phyloP scores from a whole-genome alignment of 257 asterid species.

The Striga asiatica region DNA sequence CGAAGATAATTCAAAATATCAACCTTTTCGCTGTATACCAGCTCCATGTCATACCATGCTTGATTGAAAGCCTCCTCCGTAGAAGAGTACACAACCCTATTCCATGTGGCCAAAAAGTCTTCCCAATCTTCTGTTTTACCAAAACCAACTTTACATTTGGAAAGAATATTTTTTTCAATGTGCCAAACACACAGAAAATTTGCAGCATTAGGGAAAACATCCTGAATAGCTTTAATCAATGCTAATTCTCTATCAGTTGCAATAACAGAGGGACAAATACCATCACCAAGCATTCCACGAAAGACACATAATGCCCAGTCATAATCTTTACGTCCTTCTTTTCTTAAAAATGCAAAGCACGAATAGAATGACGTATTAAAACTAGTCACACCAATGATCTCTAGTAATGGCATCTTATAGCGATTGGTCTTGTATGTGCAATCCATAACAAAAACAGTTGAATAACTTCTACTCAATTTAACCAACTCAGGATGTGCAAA shows the following conservation, averaged over 20 bases:
- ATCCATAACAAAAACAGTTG: neutral
- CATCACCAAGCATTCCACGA: neutral
- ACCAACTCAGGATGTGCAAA: neutral
- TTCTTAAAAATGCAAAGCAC: neutral
- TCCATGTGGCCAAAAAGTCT: neutral
- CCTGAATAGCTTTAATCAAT: neutral
- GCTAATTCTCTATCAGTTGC: neutral
- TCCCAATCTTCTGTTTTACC: neutral
- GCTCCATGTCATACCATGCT: no score
- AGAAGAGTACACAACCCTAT: no score
- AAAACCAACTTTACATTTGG: neutral
- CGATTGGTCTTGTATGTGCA: neutral
- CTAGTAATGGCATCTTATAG: neutral
- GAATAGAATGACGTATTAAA: neutral
- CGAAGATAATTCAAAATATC: no score
- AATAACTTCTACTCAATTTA: neutral
- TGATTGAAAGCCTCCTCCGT: no score
- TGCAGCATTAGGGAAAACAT: neutral
- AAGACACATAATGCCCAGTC: neutral
- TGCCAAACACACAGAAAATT: neutral
- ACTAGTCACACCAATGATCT: neutral
- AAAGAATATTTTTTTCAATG: neutral
- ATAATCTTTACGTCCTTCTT: neutral
- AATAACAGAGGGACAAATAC: neutral
- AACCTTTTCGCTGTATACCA: no score